Evolutionary conservation across 1,139 yeast species (phyloP), one percentile per base, ranked within the genome.

Genomic region (Wickerhamomyces sp.): DNA sequence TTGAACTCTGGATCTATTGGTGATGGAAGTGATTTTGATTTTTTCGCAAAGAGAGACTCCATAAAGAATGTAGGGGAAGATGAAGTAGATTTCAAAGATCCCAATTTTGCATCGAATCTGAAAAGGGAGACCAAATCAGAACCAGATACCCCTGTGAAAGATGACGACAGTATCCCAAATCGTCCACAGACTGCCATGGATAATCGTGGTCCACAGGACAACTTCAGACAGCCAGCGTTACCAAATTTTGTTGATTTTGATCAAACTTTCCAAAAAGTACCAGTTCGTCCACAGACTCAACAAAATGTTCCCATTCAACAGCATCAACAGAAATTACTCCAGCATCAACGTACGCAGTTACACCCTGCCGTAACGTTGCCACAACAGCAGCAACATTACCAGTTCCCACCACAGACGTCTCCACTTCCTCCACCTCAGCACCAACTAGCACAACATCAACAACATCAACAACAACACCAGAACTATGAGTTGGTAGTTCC

Each of bases 31-130:
- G 50, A 49, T 26, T 47, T 47, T 36, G 54, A 51, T 23, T 38
- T 48, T 23, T 49, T 49, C 25, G 39, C 51, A 2, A 51, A 49
- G 27, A 46, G 54, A 33, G 54, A 49, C 32, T 51, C 55, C 4
- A 37, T 49, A 4, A 51, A 49, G 34, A 42, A 46, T 15, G 17
- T 35, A 5, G 33, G 37, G 16, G 51, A 46, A 19, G 49, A 45
- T 23, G 49, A 45, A 6, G 26, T 44, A 7, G 26, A 28, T 4
- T 28, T 22, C 11, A 38, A 36, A 30, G 47, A 39, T 13, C 37
- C 47, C 31, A 41, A 42, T 21, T 36, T 45, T 23, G 37, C 46
- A 23, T 35, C 31, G 12, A 34, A 37, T 15, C 10, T 24, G 12
- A 30, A 35, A 20, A 36, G 41, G 28, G 42, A 33, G 23, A 41